Percentiles rank a stretch among this genome's conserved stretches.
Evolutionary conservation across 768 basidiomycete genomes (phyloP).

Genomic region (Mycena vitilis): DNA sequence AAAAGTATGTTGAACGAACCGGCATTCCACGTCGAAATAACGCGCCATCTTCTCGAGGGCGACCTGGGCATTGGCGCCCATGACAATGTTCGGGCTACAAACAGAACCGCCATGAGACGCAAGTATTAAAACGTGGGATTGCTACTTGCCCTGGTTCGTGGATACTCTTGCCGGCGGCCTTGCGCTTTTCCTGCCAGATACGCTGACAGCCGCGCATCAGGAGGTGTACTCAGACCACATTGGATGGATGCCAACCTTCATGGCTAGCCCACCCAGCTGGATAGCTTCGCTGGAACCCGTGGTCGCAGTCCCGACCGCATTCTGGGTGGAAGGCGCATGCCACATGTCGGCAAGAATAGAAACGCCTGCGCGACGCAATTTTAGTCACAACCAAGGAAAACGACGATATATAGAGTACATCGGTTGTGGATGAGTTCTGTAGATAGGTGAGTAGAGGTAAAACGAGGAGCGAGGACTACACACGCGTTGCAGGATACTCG

Average conservation of each 20-base stretch:
- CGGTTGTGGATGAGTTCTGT: slow-evolving; percentile 65
- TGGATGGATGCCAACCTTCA: slow-evolving; percentile 55
- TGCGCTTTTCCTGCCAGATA: slow-evolving; percentile 75
- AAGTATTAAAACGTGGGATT: not conserved
- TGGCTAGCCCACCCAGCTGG: slow-evolving; percentile 79
- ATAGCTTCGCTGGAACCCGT: slow-evolving; percentile 80
- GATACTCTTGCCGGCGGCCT: slow-evolving; percentile 73
- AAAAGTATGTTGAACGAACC: not conserved
- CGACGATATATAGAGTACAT: slow-evolving; percentile 44
- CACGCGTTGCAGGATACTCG: slow-evolving; percentile 76
- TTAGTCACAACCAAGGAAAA: not conserved
- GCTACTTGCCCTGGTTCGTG: slow-evolving; percentile 76
- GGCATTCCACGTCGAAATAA: slow-evolving; percentile 76
- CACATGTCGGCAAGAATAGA: slow-evolving; percentile 71
- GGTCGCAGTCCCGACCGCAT: slow-evolving; percentile 77
- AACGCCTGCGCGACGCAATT: slow-evolving; percentile 46
- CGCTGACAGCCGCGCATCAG: slow-evolving; percentile 40
- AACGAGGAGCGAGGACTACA: slow-evolving; percentile 32
- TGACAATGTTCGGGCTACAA: slow-evolving; percentile 69
- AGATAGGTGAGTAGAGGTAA: slow-evolving; percentile 12
- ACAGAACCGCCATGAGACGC: not conserved
- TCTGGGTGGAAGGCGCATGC: slow-evolving; percentile 72
- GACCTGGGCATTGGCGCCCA: slow-evolving; percentile 81
- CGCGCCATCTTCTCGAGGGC: slow-evolving; percentile 79
- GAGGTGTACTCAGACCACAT: not conserved